Evolutionary conservation across 2,329 filamentous ascomycete genomes (phyloP).

Genomic region (Verticillium klebahnii): DNA sequence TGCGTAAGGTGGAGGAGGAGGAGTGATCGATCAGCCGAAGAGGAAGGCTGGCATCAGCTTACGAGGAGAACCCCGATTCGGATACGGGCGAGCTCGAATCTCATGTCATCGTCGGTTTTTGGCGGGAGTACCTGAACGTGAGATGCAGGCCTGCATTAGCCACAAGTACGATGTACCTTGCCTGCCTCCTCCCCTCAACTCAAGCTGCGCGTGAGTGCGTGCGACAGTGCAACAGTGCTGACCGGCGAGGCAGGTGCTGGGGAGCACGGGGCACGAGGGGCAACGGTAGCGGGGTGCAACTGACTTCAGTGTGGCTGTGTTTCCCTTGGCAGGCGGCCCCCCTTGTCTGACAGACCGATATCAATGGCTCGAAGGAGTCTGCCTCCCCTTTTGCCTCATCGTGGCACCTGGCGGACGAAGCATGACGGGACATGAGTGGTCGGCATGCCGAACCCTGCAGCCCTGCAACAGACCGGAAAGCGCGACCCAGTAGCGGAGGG

Average conservation of each 20-base stretch:
- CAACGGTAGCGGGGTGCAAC: background rate
- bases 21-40: background rate
- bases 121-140: background rate
- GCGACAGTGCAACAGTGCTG: no score
- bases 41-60: background rate
- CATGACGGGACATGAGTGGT: background rate
- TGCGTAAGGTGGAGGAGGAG: background rate
- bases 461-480: background rate
- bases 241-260: background rate
- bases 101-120: constrained; percentile 2
- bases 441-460: background rate
- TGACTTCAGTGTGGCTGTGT: background rate
- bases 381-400: background rate
- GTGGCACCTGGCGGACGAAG: background rate
- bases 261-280: background rate
- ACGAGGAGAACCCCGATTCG: background rate
- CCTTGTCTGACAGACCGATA: background rate
- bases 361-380: background rate
- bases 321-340: background rate
- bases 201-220: no score
- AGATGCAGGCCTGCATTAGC: constrained; percentile 2
- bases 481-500: background rate
- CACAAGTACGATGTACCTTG: constrained; percentile 1
- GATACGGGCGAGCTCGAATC: background rate
- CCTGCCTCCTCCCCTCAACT: background rate